These are phyloP conservation scores for Dendrocalamus latiflorus DNA, from an alignment of 202 grass and related monocot species.

Conservation along the genomic window DNA sequence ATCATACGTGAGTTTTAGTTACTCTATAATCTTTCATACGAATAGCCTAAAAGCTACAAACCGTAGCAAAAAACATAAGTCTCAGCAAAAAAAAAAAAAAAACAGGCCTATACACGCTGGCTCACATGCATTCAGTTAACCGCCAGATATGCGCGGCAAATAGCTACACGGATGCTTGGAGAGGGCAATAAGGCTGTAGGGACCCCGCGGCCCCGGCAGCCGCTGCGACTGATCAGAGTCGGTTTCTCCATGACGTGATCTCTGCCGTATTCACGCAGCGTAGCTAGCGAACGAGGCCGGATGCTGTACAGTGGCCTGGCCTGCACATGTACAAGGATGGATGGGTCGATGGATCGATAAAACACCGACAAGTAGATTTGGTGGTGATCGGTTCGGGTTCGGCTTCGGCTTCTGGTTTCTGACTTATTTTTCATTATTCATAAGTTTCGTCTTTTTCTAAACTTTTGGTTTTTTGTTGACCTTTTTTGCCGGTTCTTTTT, in stretches of 20 bases:
- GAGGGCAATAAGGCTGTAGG: not conserved
- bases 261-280: not conserved
- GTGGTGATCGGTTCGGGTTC: no score
- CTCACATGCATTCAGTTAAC: not conserved
- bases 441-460: no score
- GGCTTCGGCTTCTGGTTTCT: no score
- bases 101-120: no score
- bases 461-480: no score
- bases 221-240: not conserved
- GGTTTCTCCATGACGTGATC: conserved; percentile 3
- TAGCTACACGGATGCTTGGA: not conserved
- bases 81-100: no score
- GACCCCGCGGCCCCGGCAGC: not conserved
- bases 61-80: no score
- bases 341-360: not conserved
- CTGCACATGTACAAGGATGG: not conserved
- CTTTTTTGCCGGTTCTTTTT: no score
- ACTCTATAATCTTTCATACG: no score
- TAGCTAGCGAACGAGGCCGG: not conserved
- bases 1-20: no score
- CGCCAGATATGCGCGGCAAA: not conserved
- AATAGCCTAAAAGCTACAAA: no score
- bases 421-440: no score
- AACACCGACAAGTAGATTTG: not conserved
- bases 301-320: not conserved